Evolutionary conservation across 2,329 filamentous ascomycete genomes (phyloP).

Genomic region (Hortaea werneckii): DNA sequence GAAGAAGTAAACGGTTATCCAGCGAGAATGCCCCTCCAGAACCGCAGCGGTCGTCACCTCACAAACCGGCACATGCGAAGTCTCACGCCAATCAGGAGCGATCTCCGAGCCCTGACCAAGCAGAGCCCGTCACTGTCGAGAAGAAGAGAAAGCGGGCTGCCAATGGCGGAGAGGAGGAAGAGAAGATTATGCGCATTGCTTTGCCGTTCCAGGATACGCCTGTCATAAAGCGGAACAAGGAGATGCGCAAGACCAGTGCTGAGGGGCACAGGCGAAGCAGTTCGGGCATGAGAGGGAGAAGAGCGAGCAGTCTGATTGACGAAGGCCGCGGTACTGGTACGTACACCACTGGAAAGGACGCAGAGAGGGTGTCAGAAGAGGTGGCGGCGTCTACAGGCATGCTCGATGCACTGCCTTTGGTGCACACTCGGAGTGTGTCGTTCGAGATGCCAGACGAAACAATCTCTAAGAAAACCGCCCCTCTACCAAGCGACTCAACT

Average conservation of each 20-base stretch:
- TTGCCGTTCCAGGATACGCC: slow-evolving; percentile 88
- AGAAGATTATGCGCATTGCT: slow-evolving; percentile 56
- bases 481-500: slow-evolving; percentile 2
- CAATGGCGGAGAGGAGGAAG: slow-evolving; percentile 15
- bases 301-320: slow-evolving; percentile 89
- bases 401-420: neutral
- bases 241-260: slow-evolving; percentile 70
- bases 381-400: neutral
- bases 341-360: slow-evolving; percentile 10
- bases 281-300: slow-evolving; percentile 74
- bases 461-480: neutral
- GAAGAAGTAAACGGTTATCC: slow-evolving; percentile 37
- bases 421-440: neutral
- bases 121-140: slow-evolving; percentile 23
- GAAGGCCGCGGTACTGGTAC: slow-evolving; percentile 63
- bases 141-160: slow-evolving; percentile 30
- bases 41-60: slow-evolving; percentile 11
- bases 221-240: slow-evolving; percentile 85
- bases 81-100: slow-evolving; percentile 18
- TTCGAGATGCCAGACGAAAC: neutral
- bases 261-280: slow-evolving; percentile 64
- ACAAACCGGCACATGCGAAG: slow-evolving; percentile 15
- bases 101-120: slow-evolving; percentile 21
- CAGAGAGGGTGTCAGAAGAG: slow-evolving; percentile 8
- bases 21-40: slow-evolving; percentile 30